Percentiles rank a stretch among this genome's conserved stretches.
Conservation (phyloP, 495 filamentous ascomycete genomes). For the Talaromyces liani region DNA sequence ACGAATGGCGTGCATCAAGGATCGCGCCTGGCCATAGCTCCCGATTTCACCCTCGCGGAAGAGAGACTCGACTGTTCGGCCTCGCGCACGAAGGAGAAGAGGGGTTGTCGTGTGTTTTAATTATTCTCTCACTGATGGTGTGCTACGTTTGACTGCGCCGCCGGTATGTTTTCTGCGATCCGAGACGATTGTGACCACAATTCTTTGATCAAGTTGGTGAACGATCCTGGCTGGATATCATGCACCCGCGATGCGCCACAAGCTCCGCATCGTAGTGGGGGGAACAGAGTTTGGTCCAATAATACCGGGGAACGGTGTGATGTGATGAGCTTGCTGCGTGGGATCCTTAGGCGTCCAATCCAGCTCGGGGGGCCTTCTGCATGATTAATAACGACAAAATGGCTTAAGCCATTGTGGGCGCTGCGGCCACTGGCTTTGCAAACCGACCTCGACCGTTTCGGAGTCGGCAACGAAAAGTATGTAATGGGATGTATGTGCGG, state of each 20-base stretch:
- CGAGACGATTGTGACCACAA: neutral
- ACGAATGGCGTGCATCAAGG: conserved; percentile 4
- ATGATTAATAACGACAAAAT: neutral
- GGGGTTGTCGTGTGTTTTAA: neutral
- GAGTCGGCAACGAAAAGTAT: neutral
- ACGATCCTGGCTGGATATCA: neutral
- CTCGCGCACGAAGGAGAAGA: neutral
- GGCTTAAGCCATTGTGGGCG: neutral
- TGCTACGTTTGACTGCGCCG: neutral
- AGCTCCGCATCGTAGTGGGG: conserved; percentile 4
- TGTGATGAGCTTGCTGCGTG: conserved; percentile 9
- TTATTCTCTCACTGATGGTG: neutral
- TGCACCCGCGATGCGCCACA: conserved; percentile 3
- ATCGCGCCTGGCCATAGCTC: conserved; percentile 3
- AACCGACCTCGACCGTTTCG: neutral
- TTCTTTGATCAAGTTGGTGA: neutral
- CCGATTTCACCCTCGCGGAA: neutral
- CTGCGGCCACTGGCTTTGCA: neutral
- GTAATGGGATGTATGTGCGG: neutral
- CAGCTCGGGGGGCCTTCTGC: neutral
- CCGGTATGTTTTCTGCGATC: neutral
- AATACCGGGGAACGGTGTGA: conserved; percentile 1
- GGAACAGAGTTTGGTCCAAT: neutral
- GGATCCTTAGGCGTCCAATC: neutral
- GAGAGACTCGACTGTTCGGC: neutral